These are phyloP conservation scores for Paramecium bursaria DNA, from an alignment of 73 alveolate genomes.

Conservation along the genomic window DNA sequence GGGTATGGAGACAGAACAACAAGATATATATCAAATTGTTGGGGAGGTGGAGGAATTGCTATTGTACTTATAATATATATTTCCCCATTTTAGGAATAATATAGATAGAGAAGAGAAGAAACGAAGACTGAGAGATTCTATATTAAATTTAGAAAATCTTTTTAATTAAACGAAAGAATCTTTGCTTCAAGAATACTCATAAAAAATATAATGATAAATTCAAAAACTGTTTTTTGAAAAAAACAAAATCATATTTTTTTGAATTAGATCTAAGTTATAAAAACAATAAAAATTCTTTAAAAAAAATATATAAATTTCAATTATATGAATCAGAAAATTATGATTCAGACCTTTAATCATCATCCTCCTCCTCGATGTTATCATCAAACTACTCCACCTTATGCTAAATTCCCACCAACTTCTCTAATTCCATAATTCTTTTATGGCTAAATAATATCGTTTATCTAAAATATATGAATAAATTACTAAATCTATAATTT, in stretches of 20 bases:
- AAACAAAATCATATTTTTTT: conserved; percentile 1
- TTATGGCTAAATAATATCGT: conserved; percentile 11
- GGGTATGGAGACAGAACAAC: background rate
- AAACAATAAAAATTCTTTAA: too few relatives aligned
- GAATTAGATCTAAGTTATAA: background rate
- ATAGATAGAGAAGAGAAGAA: background rate
- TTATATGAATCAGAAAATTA: background rate
- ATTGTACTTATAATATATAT: background rate
- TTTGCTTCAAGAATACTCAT: conserved; percentile 37
- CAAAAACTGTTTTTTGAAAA: conserved; percentile 40
- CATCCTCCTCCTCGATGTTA: conserved; percentile 7
- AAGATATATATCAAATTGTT: background rate
- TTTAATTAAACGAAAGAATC: conserved; percentile 1
- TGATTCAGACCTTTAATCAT: background rate
- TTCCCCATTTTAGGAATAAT: background rate
- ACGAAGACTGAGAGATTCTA: background rate
- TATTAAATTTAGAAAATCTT: conserved; percentile 13
- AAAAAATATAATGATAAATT: conserved; percentile 16
- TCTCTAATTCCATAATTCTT: conserved; percentile 32
- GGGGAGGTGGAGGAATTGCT: background rate
- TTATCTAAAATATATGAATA: background rate
- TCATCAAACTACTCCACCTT: background rate
- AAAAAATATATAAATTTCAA: background rate
- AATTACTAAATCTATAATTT: conserved; percentile 29
- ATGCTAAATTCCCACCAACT: conserved; percentile 7